Evolutionary conservation across 441 rosid species (phyloP).

Genomic region (Croton setiger): DNA sequence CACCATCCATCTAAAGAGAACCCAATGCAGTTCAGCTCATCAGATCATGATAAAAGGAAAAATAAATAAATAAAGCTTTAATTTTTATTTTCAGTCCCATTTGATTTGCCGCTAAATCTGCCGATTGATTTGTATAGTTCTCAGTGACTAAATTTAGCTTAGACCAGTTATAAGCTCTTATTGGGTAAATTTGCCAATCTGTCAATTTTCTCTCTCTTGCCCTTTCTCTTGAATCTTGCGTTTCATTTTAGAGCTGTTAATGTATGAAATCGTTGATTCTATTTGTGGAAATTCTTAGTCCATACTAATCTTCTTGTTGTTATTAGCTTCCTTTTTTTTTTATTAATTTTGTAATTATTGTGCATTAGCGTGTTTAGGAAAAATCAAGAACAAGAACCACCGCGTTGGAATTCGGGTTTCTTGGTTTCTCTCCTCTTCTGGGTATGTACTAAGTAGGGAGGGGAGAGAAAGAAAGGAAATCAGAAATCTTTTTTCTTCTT

Average conservation of each 20-base stretch:
- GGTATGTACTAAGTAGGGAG: too few relatives aligned
- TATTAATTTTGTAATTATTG: background rate
- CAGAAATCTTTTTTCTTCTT: too few relatives aligned
- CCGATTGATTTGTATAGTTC: conserved; percentile 17
- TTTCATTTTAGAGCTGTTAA: background rate
- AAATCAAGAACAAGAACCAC: too few relatives aligned
- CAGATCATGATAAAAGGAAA: background rate
- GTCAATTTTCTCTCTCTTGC: conserved; percentile 13
- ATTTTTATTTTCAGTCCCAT: background rate
- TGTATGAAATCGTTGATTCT: background rate
- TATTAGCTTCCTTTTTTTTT: background rate
- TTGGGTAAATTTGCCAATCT: background rate
- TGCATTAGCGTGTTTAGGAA: conserved; percentile 7
- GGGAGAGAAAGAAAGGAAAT: background rate
- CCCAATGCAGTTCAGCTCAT: conserved; percentile 14
- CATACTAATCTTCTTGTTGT: background rate
- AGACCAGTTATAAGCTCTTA: background rate
- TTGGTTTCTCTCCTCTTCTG: conserved; percentile 13
- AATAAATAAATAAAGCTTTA: too few relatives aligned
- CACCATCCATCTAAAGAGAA: conserved; percentile 6
- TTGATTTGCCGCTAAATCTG: conserved; percentile 18
- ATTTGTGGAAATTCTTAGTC: conserved; percentile 7
- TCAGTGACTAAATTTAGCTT: conserved; percentile 10
- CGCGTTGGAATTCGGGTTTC: conserved; percentile 2
- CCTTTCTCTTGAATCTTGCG: background rate